phyloP scores from a whole-genome alignment of 371 early-diverging fungal species.

The Fennellomyces sp. region DNA sequence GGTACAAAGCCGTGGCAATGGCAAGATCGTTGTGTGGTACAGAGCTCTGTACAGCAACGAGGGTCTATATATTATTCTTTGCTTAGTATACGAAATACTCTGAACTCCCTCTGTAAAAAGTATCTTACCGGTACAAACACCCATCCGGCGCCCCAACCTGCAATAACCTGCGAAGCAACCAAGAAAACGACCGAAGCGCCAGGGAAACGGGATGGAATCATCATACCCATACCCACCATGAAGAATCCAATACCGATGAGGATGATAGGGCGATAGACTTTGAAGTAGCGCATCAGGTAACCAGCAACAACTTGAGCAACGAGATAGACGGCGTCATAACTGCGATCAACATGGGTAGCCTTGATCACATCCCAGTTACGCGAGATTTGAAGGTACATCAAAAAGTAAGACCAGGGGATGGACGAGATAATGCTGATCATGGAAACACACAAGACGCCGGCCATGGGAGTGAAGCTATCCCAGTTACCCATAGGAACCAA shows the following conservation, averaged over 20 bases:
- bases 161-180: conserved; percentile 44
- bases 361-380: conserved; percentile 21
- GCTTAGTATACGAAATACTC: too few relatives aligned
- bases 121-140: conserved; percentile 34
- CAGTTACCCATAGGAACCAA: conserved; percentile 46
- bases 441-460: conserved; percentile 37
- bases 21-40: conserved; percentile 37
- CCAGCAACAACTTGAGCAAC: conserved; percentile 33
- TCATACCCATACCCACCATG: conserved; percentile 45
- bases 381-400: conserved; percentile 42
- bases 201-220: conserved; percentile 52
- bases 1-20: conserved; percentile 41
- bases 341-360: conserved; percentile 38
- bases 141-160: conserved; percentile 50
- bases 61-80: too few relatives aligned
- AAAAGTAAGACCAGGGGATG: conserved; percentile 45
- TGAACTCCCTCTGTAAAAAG: too few relatives aligned
- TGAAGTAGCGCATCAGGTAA: conserved; percentile 37
- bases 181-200: conserved; percentile 40
- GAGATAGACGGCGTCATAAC: conserved; percentile 42
- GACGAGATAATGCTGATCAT: conserved; percentile 38
- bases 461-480: conserved; percentile 35
- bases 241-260: conserved; percentile 40
- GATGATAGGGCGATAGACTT: conserved; percentile 39
- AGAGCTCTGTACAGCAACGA: conserved; percentile 26